Base-by-base conservation (phyloP, 495 filamentous ascomycete species). In the Daldinia concentrica region DNA sequence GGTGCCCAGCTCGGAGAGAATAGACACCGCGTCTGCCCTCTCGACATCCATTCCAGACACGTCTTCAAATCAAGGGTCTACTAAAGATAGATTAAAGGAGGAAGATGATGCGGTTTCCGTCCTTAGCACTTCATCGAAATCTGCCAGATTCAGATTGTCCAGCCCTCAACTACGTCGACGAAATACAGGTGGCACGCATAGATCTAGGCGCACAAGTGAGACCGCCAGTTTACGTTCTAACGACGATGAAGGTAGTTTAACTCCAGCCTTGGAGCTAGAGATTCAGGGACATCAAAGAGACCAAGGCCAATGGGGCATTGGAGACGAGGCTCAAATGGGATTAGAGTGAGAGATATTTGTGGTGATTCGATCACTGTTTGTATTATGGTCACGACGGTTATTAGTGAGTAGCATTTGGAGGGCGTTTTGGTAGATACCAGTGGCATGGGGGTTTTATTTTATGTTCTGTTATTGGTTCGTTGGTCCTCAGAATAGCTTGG, bases 281-380 rank as follows among this genome's bases (percentile, higher is more conserved):
- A 79, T 80, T 43, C 82, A 88, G 60, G 82, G 84, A 34, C 85
- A 86, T 69, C 66, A 71, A n/a, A 72, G 65, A 54, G 77, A 78
- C 54, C 76, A 72, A 43, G 76, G 73, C 4, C 75, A 77, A 17
- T 87, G 87, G 85, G 83, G 85, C 2, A 84, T 89, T 61, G 84
- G 84, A 3, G 87, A 88, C 62, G 86, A 86, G 62, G 81, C 82
- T 17, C 77, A 81, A 66, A 86, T 87, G 86, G 81, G 80, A 7
- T 76, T 87, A 32, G 84, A 84, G 45, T 86, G 34, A 76, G 17
- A 8, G 22, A 24, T 29, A 27, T 26, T 0, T 9, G 9, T 22
- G 12, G 15, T 39, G 15, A 41, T 27, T 58, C 24, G n/a, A 34
- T 26, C 17, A 32, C 14, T 39, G 29, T 17, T 22, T 45, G 15